Evolutionary conservation across 345 rosid species (phyloP).

Genomic region (Fremontodendron californicum): DNA sequence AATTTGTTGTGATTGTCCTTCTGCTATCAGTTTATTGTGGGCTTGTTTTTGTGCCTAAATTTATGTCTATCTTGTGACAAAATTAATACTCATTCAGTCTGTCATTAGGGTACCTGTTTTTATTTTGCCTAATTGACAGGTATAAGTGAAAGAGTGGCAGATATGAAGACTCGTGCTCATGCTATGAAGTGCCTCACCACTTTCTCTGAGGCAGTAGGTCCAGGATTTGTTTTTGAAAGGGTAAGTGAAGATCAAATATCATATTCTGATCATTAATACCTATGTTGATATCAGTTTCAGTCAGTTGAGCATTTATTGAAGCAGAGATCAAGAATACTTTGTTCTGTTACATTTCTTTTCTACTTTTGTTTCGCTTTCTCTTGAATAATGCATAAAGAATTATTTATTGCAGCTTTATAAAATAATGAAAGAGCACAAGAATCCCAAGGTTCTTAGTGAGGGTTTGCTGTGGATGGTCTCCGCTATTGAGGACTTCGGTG

Average conservation of each 20-base stretch:
- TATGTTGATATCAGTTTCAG: not conserved
- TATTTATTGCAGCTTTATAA: slow-evolving; percentile 77
- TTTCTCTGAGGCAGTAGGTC: slow-evolving; percentile 95
- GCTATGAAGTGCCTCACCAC: slow-evolving; percentile 94
- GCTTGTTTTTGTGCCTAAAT: slow-evolving; percentile 2
- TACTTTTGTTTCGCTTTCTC: slow-evolving; percentile 10
- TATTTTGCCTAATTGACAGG: slow-evolving; percentile 45
- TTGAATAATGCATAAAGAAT: slow-evolving; percentile 17
- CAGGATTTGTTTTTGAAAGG: slow-evolving; percentile 92
- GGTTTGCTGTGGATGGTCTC: slow-evolving; percentile 92
- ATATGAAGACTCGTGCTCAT: slow-evolving; percentile 93
- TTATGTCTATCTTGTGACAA: not conserved
- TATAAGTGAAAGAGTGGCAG: slow-evolving; percentile 89
- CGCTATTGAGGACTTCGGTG: slow-evolving; percentile 94
- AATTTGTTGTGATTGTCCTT: not conserved
- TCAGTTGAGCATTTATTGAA: not conserved
- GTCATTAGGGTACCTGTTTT: slow-evolving; percentile 5
- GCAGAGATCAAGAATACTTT: not conserved
- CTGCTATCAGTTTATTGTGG: not conserved
- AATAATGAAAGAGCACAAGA: slow-evolving; percentile 97
- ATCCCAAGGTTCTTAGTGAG: slow-evolving; percentile 99
- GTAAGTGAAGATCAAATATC: slow-evolving; percentile 37
- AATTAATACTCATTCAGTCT: not conserved
- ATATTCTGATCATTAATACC: not conserved
- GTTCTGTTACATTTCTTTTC: not conserved